Evolutionary conservation across 2,329 filamentous ascomycete genomes (phyloP).

Genomic region (Daldinia eschscholtzii): DNA sequence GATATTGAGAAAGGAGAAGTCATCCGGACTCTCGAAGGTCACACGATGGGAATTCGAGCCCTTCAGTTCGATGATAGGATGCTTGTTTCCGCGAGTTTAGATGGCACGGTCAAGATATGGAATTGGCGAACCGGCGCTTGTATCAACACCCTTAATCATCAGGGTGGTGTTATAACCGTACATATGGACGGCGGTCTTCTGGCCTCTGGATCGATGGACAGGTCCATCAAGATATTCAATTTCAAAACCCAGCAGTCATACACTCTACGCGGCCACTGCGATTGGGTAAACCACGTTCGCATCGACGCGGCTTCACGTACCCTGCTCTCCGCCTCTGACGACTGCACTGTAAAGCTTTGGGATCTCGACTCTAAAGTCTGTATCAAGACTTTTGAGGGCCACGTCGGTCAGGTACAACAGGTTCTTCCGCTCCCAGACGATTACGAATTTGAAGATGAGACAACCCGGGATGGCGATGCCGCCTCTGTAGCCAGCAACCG

Average conservation of each 20-base stretch:
- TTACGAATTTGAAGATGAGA: conserved; percentile 86
- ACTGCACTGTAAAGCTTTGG: conserved; percentile 92
- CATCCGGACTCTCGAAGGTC: conserved; percentile 85
- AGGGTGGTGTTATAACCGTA: conserved; percentile 84
- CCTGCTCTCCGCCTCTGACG: conserved; percentile 92
- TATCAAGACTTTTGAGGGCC: conserved; percentile 83
- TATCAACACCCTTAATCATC: conserved; percentile 83
- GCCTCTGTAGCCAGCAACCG: conserved; percentile 63
- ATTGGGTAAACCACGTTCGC: conserved; percentile 97
- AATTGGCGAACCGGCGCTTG: conserved; percentile 94
- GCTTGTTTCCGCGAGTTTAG: conserved; percentile 89
- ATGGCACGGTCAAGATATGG: conserved; percentile 92
- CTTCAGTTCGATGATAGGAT: conserved; percentile 94
- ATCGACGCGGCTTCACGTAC: conserved; percentile 86
- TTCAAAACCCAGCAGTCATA: conserved; percentile 86
- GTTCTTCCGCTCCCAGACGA: conserved; percentile 85
- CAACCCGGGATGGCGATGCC: conserved; percentile 67
- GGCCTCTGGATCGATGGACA: conserved; percentile 90
- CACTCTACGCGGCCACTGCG: conserved; percentile 83
- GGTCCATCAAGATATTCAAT: conserved; percentile 92
- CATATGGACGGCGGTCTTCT: conserved; percentile 89
- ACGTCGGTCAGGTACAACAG: conserved; percentile 96
- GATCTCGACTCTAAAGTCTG: conserved; percentile 87
- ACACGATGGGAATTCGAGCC: conserved; percentile 85
- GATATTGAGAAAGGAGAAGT: conserved; percentile 89